Evolutionary conservation across 2,329 filamentous ascomycete genomes (phyloP), one percentile per base, ranked within the genome.

Genomic region (Alternaria sp.): DNA sequence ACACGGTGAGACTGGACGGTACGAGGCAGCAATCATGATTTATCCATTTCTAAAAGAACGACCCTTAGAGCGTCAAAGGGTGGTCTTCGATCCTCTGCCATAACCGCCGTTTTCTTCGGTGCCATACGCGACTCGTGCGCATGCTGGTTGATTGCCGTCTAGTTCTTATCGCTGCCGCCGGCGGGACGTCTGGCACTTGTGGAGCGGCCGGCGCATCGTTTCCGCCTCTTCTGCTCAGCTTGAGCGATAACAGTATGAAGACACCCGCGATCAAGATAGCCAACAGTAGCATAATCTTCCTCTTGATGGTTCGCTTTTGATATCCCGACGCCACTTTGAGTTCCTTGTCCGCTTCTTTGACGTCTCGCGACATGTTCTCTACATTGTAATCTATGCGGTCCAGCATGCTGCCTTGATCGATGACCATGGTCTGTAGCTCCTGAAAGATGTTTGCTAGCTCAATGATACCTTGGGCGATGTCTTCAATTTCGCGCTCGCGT

Each of bases 391-490:
- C 83, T 61, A 85, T 84, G 38, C 83, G 80, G 60, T 85, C 83
- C 11, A 85, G 75, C 74, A 85, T 81, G 56, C 79, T 84, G 28
- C 83, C 83, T 65, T 85, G 83, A 63, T 85, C 83, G 45, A 85
- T 85, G 60, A 85, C 93, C 94, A 99, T 98, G 49, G 86, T 90
- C 80, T 99, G 95, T 30, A 99, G 83, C 73, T 99, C 95, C 64
- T 96, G 92, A 83, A 99, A 99, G 52, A 99, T 92, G 77, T 97
- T 95, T 4, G 94, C 92, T 8, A 99, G 84, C 76, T 98, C 94
- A 73, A 99, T 98, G 79, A 99, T 98, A 59, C 95, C 94, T 77
- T 97, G 94, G 2, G 95, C 95, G 65, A 99, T 99, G 71, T 97
- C 94, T 75, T 97, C 96, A 72, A 99, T 99, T 79, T 98, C 95